Evolutionary conservation across 1,284 basidiomycete species (phyloP).

Genomic region (Ganoderma lingzhi): DNA sequence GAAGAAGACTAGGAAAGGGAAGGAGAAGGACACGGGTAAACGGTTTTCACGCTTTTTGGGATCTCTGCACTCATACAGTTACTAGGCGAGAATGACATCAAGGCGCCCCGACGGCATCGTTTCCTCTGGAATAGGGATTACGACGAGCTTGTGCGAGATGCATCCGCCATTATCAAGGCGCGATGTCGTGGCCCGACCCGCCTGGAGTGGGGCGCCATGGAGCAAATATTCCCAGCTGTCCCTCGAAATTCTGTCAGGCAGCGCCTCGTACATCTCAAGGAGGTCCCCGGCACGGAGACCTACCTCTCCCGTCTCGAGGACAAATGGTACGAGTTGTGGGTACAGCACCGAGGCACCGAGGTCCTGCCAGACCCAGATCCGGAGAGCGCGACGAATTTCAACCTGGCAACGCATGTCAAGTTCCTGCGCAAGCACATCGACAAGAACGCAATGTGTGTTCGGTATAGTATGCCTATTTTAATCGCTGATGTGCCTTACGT

Average conservation of each 20-base stretch:
- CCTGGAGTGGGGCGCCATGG: slow-evolving; percentile 75
- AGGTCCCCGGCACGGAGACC: slow-evolving; percentile 70
- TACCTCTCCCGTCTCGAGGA: slow-evolving; percentile 86
- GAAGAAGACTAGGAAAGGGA: slow-evolving; percentile 49
- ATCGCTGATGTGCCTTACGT: slow-evolving; percentile 13
- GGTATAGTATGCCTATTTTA: not conserved
- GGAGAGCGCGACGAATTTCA: slow-evolving; percentile 75
- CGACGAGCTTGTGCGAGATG: slow-evolving; percentile 88
- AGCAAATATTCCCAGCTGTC: slow-evolving; percentile 81
- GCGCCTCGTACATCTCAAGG: slow-evolving; percentile 65
- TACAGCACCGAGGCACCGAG: slow-evolving; percentile 70
- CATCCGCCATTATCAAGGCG: slow-evolving; percentile 82
- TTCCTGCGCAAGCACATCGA: slow-evolving; percentile 85
- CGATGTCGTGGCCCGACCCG: slow-evolving; percentile 69
- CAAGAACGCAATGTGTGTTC: slow-evolving; percentile 82
- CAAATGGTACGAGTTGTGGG: slow-evolving; percentile 82
- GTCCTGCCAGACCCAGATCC: slow-evolving; percentile 78
- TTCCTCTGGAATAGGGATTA: slow-evolving; percentile 88
- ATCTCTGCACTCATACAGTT: no score
- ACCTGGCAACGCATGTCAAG: slow-evolving; percentile 78
- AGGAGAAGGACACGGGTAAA: slow-evolving; percentile 42
- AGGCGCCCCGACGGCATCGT: slow-evolving; percentile 53
- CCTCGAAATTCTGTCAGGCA: slow-evolving; percentile 73
- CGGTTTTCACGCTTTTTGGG: not conserved
- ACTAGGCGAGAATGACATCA: slow-evolving; percentile 14